Evolutionary conservation across 108 stramenopile species (phyloP).

Genomic region (Schizochytrium sp.): DNA sequence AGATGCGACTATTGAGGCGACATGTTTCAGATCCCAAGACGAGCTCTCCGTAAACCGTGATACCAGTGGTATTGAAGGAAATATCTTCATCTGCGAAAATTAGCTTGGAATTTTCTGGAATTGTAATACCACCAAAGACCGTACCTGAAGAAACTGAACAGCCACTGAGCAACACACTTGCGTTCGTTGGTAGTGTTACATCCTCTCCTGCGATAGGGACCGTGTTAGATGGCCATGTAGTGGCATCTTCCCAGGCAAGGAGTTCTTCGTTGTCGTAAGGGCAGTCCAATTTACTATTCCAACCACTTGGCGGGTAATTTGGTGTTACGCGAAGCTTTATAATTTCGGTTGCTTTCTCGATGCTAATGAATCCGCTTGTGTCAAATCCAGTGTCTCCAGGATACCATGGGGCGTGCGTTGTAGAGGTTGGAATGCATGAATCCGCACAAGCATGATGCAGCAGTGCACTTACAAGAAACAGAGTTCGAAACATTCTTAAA

Average conservation of each 20-base stretch:
- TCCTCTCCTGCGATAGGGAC: conserved; percentile 28
- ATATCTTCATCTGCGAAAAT: conserved; percentile 22
- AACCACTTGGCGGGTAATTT: background rate
- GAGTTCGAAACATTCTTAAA: too few species aligned
- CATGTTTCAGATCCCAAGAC: conserved; percentile 40
- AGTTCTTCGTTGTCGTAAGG: background rate
- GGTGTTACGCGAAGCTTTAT: background rate
- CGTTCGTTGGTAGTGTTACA: background rate
- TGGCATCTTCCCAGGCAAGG: background rate
- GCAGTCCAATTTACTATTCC: background rate
- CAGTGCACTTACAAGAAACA: too few species aligned
- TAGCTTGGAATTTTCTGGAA: background rate
- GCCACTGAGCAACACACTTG: background rate
- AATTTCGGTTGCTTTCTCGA: background rate
- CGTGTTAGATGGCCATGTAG: conserved; percentile 18
- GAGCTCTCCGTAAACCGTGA: conserved; percentile 18
- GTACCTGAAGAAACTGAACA: background rate
- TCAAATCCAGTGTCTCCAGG: conserved; percentile 23
- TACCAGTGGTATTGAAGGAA: background rate
- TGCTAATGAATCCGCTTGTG: background rate
- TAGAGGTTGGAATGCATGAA: background rate
- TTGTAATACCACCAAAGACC: background rate
- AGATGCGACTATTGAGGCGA: background rate
- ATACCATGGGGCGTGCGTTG: background rate
- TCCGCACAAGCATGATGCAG: too few species aligned